Conservation (phyloP, 1,284 basidiomycete genomes). For the Cryptococcus sp. region DNA sequence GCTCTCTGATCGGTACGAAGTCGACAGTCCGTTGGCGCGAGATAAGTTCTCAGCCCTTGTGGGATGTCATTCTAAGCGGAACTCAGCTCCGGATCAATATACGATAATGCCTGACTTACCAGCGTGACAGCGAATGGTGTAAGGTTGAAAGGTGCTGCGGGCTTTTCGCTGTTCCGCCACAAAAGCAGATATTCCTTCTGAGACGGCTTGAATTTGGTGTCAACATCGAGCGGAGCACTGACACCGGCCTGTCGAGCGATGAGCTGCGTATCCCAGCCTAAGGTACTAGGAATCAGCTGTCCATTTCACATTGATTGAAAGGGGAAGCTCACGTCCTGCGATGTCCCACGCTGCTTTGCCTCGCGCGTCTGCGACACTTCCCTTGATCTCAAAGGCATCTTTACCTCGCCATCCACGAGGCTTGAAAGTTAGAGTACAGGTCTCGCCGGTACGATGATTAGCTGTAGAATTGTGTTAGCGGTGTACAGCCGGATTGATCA, state of each 20-base stretch:
- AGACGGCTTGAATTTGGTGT: conserved; percentile 34
- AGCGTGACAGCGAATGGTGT: conserved; percentile 93
- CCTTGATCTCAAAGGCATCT: conserved; percentile 89
- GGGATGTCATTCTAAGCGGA: conserved; percentile 52
- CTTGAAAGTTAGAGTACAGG: conserved; percentile 89
- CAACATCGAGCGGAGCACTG: conserved; percentile 63
- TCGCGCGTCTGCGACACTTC: conserved; percentile 69
- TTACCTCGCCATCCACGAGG: conserved; percentile 91
- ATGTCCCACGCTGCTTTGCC: conserved; percentile 82
- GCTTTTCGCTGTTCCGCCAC: conserved; percentile 91
- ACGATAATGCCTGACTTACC: conserved; percentile 17
- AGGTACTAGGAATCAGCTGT: neutral
- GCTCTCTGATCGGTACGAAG: conserved; percentile 90
- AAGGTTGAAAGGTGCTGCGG: conserved; percentile 83
- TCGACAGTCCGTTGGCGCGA: conserved; percentile 92
- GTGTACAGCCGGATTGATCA: neutral
- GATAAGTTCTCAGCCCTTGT: conserved; percentile 63
- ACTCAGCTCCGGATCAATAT: neutral
- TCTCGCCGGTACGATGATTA: conserved; percentile 91
- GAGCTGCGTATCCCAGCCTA: conserved; percentile 89
- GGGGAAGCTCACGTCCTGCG: conserved; percentile 66
- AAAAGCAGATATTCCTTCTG: conserved; percentile 57
- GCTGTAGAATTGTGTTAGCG: conserved; percentile 56
- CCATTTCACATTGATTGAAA: neutral
- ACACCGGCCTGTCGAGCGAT: conserved; percentile 76